Conservation (phyloP, 2,329 filamentous ascomycete genomes). For the Colletotrichum sp. region DNA sequence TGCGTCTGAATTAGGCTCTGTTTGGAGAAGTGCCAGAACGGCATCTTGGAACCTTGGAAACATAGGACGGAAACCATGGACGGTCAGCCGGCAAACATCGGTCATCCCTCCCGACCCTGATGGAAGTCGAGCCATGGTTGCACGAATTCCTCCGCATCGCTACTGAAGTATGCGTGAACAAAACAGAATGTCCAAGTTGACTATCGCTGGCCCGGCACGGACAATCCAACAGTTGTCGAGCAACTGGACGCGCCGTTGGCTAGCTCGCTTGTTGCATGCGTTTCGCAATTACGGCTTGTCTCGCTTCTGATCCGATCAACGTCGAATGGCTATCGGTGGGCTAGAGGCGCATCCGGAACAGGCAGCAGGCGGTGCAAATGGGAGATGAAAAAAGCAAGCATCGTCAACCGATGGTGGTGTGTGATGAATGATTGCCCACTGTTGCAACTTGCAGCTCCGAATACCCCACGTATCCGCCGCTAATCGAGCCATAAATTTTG, state of each 20-base stretch:
- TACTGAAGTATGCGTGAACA: not conserved
- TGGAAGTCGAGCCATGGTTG: not conserved
- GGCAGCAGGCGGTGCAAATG: not conserved
- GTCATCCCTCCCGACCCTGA: not conserved
- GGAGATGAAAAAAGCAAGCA: not conserved
- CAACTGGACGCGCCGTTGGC: not conserved
- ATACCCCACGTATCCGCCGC: not conserved
- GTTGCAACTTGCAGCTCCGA: not conserved
- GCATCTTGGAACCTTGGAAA: not conserved
- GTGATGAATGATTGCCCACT: not conserved
- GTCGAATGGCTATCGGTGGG: not conserved
- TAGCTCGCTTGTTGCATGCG: not conserved
- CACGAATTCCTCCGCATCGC: not conserved
- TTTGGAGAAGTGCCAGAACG: not conserved
- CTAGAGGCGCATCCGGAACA: not conserved
- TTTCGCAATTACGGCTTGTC: not conserved
- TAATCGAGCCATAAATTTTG: not conserved
- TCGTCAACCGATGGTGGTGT: not conserved
- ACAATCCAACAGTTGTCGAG: not conserved
- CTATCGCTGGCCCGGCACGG: not conserved
- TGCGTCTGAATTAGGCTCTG: not conserved
- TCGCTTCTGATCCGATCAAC: not conserved
- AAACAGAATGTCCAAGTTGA: not conserved
- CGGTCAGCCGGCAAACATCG: not conserved
- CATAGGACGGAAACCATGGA: not conserved